Evolutionary conservation across 768 basidiomycete genomes (phyloP), one percentile per base, ranked within the genome.

Genomic region (Tulasnella sp.): DNA sequence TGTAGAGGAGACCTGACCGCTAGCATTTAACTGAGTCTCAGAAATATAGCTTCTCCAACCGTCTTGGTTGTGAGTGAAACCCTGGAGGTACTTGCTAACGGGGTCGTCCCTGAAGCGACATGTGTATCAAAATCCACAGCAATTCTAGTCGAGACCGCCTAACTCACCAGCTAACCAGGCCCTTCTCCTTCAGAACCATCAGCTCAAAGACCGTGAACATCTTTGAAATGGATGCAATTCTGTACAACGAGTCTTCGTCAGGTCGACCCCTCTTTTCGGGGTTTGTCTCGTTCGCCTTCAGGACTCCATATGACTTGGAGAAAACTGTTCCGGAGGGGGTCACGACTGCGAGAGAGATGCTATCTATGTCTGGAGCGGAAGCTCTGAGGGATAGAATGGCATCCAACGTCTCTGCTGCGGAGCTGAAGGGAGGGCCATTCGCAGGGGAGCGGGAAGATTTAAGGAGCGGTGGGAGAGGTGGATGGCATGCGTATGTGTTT

Each of bases 151-250:
- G 31, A 6, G 16, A 16, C 24, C 62, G 31, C 58, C 58, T 1
- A 27, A 27, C 24, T 7, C 24, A 27, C 31, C 58, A 27, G 14
- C 16, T 9, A 27, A 34, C 58, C 31, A 82, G 76, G 2, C 89
- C 89, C 71, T 85, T 85, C 81, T 90, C 87, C 48, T 87, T 86
- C 34, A 90, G 83, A 16, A 90, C 86, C 56, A 88, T 82, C 0
- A 87, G 88, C 81, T 90, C 88, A 6, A 89, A 81, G 0, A 86
- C 86, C 4, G 87, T 86, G 81, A 90, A 89, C 79, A 90, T 83
- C 83, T 90, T 91, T 8, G 88, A 87, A 77, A 89, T 86, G 56
- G 88, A 89, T 1, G 89, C 89, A 36, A 90, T 84, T 38, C 90
- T 86, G 80, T 89, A 90, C 75, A 89, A 86, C 0, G 89, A 87